phyloP scores from a whole-genome alignment of 2,329 filamentous ascomycete species.

The Penicillium sp. region DNA sequence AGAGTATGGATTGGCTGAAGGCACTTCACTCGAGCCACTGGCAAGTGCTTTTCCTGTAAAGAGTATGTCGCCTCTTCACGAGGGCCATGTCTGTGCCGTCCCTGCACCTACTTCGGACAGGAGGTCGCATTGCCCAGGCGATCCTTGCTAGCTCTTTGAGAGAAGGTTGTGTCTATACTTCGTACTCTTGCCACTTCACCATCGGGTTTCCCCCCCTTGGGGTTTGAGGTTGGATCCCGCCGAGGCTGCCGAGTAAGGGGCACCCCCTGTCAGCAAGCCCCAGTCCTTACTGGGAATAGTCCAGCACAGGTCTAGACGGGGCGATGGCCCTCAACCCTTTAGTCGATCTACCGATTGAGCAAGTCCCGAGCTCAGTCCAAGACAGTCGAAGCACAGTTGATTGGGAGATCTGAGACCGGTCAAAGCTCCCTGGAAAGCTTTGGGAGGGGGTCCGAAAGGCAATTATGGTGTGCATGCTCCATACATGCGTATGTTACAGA shows the following conservation, averaged over 20 bases:
- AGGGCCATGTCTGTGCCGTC: not conserved
- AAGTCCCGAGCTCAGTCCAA: not conserved
- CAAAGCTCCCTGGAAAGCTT: conserved; percentile 24
- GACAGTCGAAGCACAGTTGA: conserved; percentile 1
- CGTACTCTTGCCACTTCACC: not conserved
- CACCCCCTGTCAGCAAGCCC: conserved; percentile 6
- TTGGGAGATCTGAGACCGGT: conserved; percentile 8
- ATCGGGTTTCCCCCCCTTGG: not conserved
- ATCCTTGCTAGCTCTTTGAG: not conserved
- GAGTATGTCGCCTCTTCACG: too few relatives aligned
- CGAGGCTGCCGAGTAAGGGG: conserved; percentile 9
- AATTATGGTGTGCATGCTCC: conserved; percentile 27
- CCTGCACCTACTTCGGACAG: not conserved
- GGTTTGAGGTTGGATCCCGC: not conserved
- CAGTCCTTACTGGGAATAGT: not conserved
- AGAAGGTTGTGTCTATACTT: not conserved
- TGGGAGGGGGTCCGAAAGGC: conserved; percentile 13
- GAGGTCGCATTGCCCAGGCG: not conserved
- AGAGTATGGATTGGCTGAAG: not conserved
- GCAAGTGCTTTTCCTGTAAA: too few relatives aligned
- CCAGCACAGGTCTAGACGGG: conserved; percentile 3
- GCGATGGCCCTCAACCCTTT: conserved; percentile 17
- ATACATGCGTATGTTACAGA: conserved; percentile 15
- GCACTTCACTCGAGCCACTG: too few relatives aligned
- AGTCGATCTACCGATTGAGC: conserved; percentile 16